phyloP scores from a whole-genome alignment of 108 stramenopile genomes.

The Conticribra weissflogii region DNA sequence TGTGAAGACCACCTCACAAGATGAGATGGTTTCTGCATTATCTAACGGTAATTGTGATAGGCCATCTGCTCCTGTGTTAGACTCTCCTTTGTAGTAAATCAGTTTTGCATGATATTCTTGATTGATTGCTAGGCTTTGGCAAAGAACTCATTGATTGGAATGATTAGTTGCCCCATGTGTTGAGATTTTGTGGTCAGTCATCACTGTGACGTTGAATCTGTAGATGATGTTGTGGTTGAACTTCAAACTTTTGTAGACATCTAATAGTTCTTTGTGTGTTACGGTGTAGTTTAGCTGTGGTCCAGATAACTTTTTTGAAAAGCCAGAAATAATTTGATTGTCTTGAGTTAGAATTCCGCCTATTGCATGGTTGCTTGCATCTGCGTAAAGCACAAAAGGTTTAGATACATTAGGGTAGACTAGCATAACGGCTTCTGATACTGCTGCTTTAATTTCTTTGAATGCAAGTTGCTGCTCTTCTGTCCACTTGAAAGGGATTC shows the following conservation, averaged over 20 bases:
- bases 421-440: not conserved
- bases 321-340: not conserved
- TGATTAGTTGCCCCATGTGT: too few relatives aligned
- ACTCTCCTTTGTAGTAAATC: too few relatives aligned
- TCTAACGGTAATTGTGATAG: too few relatives aligned
- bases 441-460: not conserved
- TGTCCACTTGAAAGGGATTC: not conserved
- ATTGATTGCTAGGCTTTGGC: too few relatives aligned
- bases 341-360: not conserved
- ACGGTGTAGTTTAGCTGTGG: not conserved
- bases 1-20: too few relatives aligned
- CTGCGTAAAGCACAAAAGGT: constrained; percentile 44
- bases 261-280: constrained; percentile 1
- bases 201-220: too few relatives aligned
- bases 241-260: constrained; percentile 13
- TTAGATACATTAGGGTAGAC: not conserved
- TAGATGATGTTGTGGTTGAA: not conserved
- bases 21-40: too few relatives aligned
- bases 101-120: constrained; percentile 5
- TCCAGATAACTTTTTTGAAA: too few relatives aligned
- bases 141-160: too few relatives aligned
- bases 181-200: too few relatives aligned
- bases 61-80: too few relatives aligned
- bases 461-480: not conserved
- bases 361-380: constrained; percentile 3